Base-by-base conservation (phyloP, 257 asterid genomes). In the Primulina tabacum region DNA sequence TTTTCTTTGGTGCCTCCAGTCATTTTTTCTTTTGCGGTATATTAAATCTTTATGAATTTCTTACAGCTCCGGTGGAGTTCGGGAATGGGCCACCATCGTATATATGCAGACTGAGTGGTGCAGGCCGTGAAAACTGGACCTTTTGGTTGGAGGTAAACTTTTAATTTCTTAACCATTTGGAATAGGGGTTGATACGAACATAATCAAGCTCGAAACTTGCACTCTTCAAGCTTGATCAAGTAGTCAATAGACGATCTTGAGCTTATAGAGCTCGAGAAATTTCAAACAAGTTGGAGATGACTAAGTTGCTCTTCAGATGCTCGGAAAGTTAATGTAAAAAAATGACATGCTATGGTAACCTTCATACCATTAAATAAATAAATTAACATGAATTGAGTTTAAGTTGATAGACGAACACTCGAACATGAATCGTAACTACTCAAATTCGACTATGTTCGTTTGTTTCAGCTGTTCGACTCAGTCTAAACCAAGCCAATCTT, bases 111-210 rank as follows among this genome's bases (percentile, higher is more conserved):
- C 77, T 94, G 72, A 89, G 96, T 60, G 99, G 99, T 26, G 81
- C 90, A 65, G 70, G 83, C 80, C 78, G 68, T 26, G 91, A 94
- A 75, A 91, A 85, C 62, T 94, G 99, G 99, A 91, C 73, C 34
- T 94, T 94, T 79, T 94, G 99, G 99, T 81, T 94, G 80, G 97
- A 94, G 97, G 99, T 94, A 83, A 65, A 65, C 55, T 71, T 47
- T 72, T 11, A 40, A 56, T 66, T 61, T 60, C 16, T 60, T 70
- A n/a, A 47, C 50, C 47, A 24, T 64, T 68, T 58, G 64, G 34
- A 24, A 43, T n/a, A 33, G 55, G 18, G 7, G 16, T 14, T 43
- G 55, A 43, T 0, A 43, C 1, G 2, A 43, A 43, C 55, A 43
- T 4, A 14, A 47, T 47, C 18, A 14, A 47, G 56, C 8, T 47